Base-by-base conservation (phyloP, 2,329 filamentous ascomycete species). In the Fusarium vanettenii region DNA sequence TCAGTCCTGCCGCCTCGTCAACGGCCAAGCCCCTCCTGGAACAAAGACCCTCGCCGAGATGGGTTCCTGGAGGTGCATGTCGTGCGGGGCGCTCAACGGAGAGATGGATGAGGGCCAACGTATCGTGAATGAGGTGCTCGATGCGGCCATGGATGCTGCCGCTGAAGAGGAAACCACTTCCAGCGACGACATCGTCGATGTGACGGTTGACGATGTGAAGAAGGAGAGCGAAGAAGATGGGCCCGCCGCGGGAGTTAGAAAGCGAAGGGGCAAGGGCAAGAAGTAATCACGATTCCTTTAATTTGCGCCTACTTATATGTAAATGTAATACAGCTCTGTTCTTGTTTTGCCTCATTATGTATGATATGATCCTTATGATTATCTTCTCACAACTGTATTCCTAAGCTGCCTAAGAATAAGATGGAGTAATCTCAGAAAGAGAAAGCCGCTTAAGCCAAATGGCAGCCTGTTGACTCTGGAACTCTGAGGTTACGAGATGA, bases 1-100 rank as follows among this genome's bases (percentile, higher is more conserved):
- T 84, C 83, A 87, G 35, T 87, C 89, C 43, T 99, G 97, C 82
- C 89, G 94, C 33, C 89, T 98, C 2, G 95, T 99, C 57, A 99
- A 99, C 81, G 97, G 97, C 0, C 97, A 98, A 81, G 97, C 97
- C 5, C 95, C 97, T 2, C 96, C 97, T 0, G 97, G 97, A 1
- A 92, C 93, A 0, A 93, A 91, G 76, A 90, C 88, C 0, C 84
- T 96, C 1, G 91, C 94, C 43, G 95, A 98, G 61, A 80, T 99
- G 1, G 97, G 96, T 2, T 87, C 88, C 71, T 99, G 97, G 97
- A 91, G 92, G 70, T 99, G 97, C 82, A 93, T 94, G 81, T 90
- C 90, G n/a, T 99, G 97, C 80, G 92, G 92, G 11, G 87, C 91
- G 2, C 89, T 89, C 85, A 99, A 99, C 81, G 96, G 96, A 0